Evolutionary conservation across 495 filamentous ascomycete genomes (phyloP), one percentile per base, ranked within the genome.

Genomic region (Aspergillus sclerotiicarbonarius): DNA sequence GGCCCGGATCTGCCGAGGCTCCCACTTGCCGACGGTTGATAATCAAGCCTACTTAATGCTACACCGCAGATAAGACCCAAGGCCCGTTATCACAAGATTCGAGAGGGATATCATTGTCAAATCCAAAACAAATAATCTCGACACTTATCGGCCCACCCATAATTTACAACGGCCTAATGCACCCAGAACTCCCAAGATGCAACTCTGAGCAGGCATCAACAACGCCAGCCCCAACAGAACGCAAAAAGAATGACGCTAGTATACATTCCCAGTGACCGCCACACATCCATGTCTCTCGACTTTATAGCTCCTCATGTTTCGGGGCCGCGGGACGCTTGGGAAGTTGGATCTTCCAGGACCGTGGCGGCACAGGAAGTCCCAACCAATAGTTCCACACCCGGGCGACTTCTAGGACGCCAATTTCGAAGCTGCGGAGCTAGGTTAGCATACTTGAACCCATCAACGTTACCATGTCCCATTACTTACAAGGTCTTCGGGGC

Each of bases 301-400:
- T 68, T 68, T 53, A 88, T 54, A 89, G 60, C 73, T 89, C 89
- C 62, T 90, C 85, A 48, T 41, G 37, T 6, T 75, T 69, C 46
- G 64, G 74, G 25, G 21, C 49, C 20, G 49, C 30, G 12, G 35
- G 53, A 6, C 10, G 51, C 33, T 39, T 39, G 19, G 51, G 86
- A 82, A 32, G 76, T 60, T 60, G 67, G 32, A 92, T 69, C 53
- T 76, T 73, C 90, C 90, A 96, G 10, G 71, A 75, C 60, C 90
- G 78, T 6, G 87, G 86, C 46, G 74, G 74, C 16, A 92, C 83
- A 8, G 90, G 88, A 54, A 90, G 68, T 29, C 92, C 92, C n/a
- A 96, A 73, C 76, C 86, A 96, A 65, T 77, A 90, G 49, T 87
- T 80, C 84, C 86, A 93, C 16, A 89, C 59, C 41, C 92, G 80